These are phyloP conservation scores for Penicillium coprophilum DNA, from an alignment of 495 filamentous ascomycete genomes.

Conservation along the genomic window DNA sequence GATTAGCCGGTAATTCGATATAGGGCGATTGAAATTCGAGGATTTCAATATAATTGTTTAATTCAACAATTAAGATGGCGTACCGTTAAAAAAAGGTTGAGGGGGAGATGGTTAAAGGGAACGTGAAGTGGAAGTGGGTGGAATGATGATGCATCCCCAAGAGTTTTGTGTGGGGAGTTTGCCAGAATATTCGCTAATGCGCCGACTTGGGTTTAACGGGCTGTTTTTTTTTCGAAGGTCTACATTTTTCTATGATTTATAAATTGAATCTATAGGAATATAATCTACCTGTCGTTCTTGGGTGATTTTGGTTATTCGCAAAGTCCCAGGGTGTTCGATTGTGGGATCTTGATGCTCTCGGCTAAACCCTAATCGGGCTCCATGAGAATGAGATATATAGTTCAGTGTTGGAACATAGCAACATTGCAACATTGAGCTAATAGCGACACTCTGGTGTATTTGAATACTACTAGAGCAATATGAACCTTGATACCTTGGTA, in stretches of 20 bases:
- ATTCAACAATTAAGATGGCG: slow-evolving; percentile 1
- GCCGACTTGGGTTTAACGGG: slow-evolving; percentile 24
- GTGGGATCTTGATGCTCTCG: slow-evolving; percentile 38
- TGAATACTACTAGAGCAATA: not conserved
- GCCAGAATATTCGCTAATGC: slow-evolving; percentile 34
- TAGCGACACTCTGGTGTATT: not conserved
- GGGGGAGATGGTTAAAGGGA: slow-evolving; percentile 16
- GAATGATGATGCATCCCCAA: slow-evolving; percentile 23
- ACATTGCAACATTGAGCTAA: not conserved
- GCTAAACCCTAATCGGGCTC: slow-evolving; percentile 47
- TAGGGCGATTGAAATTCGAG: not conserved
- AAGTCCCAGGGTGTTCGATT: slow-evolving; percentile 14
- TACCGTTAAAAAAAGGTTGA: slow-evolving; percentile 15
- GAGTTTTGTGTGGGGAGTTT: slow-evolving; percentile 29
- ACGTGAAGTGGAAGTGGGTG: slow-evolving; percentile 13
- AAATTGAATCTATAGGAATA: not conserved
- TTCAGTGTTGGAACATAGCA: not conserved
- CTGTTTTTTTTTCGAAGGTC: slow-evolving; percentile 9
- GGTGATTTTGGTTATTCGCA: slow-evolving; percentile 4
- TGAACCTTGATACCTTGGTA: not conserved
- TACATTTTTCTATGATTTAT: not conserved
- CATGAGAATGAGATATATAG: not conserved
- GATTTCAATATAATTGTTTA: slow-evolving; percentile 1
- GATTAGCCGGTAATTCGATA: slow-evolving; percentile 18
- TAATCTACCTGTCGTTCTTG: not conserved